phyloP scores from a whole-genome alignment of 2,329 filamentous ascomycete species.

The Neofusicoccum parvum region DNA sequence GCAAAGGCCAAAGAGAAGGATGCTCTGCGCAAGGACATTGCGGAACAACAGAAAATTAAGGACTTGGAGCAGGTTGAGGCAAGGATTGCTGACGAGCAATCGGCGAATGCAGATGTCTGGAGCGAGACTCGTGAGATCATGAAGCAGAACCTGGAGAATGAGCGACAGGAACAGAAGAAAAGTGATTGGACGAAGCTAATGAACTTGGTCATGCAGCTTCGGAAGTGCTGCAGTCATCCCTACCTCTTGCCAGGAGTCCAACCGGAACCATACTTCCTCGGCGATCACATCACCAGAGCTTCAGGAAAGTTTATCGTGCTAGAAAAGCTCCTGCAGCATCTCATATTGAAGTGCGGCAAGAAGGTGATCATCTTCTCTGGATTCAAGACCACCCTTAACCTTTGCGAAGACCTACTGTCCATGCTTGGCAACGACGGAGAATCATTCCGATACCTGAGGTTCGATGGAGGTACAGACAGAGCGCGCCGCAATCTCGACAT shows the following conservation, averaged over 20 bases:
- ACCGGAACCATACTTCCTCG: conserved; percentile 50
- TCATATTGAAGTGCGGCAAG: conserved; percentile 53
- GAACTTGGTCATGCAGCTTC: conserved; percentile 59
- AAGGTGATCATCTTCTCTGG: conserved; percentile 62
- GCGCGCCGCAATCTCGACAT: conserved; percentile 56
- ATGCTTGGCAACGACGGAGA: conserved; percentile 46
- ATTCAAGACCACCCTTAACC: conserved; percentile 55
- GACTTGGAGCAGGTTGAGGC: conserved; percentile 34
- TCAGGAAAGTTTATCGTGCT: conserved; percentile 61
- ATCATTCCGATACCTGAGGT: conserved; percentile 49
- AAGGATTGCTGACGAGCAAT: neutral
- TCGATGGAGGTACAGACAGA: conserved; percentile 54
- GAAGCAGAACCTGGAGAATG: conserved; percentile 72
- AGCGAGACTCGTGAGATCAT: conserved; percentile 88
- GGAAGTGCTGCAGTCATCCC: conserved; percentile 59
- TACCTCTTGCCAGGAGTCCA: conserved; percentile 52
- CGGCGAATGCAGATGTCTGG: conserved; percentile 42
- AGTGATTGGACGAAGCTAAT: conserved; percentile 53
- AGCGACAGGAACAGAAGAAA: conserved; percentile 34
- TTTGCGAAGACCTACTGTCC: conserved; percentile 54
- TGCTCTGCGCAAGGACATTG: conserved; percentile 39
- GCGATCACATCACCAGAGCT: conserved; percentile 51
- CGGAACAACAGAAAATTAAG: conserved; percentile 39
- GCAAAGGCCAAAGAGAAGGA: conserved; percentile 49
- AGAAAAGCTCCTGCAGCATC: conserved; percentile 53